Percentiles rank a stretch among this genome's conserved stretches.
These are phyloP conservation scores for Clitopilus passeckerianus DNA, from an alignment of 768 basidiomycete genomes.

Conservation along the genomic window DNA sequence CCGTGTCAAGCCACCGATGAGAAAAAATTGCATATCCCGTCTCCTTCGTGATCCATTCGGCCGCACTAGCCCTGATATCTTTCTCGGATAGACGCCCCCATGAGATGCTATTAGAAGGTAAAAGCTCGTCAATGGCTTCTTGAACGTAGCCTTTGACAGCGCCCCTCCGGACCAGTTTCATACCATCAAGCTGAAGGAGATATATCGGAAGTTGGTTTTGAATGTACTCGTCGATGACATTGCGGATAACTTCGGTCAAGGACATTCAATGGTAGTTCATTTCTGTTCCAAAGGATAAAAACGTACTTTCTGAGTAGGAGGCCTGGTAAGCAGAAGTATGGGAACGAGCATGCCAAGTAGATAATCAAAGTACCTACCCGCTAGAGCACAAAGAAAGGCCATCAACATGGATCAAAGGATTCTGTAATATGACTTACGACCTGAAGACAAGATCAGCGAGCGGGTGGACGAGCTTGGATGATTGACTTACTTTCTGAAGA, in stretches of 20 bases:
- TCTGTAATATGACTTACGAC: neutral
- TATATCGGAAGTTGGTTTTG: neutral
- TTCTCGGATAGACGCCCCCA: neutral
- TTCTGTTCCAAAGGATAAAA: neutral
- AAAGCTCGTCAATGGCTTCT: neutral
- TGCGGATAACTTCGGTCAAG: neutral
- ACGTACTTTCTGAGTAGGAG: neutral
- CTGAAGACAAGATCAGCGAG: neutral
- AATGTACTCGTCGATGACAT: neutral
- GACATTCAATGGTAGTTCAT: neutral
- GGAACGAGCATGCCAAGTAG: too few species aligned
- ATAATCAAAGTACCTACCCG: too few species aligned
- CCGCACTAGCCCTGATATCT: neutral
- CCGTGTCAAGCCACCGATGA: neutral
- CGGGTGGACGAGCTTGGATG: neutral
- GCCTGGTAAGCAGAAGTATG: neutral
- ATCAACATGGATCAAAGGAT: too few species aligned
- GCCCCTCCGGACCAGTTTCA: neutral
- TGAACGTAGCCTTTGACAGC: neutral
- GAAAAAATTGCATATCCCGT: neutral
- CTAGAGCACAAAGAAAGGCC: too few species aligned
- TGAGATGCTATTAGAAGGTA: too few species aligned
- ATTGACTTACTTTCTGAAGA: neutral
- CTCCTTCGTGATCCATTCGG: neutral
- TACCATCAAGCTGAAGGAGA: neutral